Evolutionary conservation across 2,329 filamentous ascomycete species (phyloP), one percentile per base, ranked within the genome.

Genomic region (Dothidotthia symphoricarpi): DNA sequence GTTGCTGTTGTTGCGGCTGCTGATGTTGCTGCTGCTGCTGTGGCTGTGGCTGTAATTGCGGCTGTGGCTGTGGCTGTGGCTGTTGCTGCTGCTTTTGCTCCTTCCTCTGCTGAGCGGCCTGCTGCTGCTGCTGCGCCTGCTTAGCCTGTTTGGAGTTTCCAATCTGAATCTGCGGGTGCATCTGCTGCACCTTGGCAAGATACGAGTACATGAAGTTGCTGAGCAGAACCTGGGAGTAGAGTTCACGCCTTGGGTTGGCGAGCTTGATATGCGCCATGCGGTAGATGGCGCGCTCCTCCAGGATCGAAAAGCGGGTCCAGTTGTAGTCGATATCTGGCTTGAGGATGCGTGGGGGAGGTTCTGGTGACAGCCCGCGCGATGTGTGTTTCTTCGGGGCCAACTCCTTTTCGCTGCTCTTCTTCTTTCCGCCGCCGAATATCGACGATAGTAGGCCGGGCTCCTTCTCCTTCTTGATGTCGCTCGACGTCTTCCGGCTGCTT

Each of bases 131-230:
- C 37, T 81, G 76, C 14, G 45, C 44, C 44, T 82, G 77, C 35
- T 79, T 83, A 55, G 89, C 88, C 24, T 86, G 82, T 12, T 76
- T 73, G 34, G 86, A 90, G 24, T 86, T 80, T n/a, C 88, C 88
- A 28, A 95, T 83, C 57, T 94, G 87, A 70, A 96, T 87, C 61
- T 95, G 88, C 28, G 93, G 93, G 66, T 98, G 93, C 88, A 96
- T 96, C 59, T 94, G 89, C 69, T 98, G 93, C 30, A 98, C 93
- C 67, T 97, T 98, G 46, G 93, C 93, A 49, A 98, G 78, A 66
- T 98, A 98, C 40, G 89, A 93, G 71, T 98, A 98, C 93, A 98
- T 98, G 69, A 98, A 98, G 67, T 98, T 98, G 69, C 90, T 96
- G 52, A 98, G 78, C 42, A 98, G 75, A 15, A 98, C 93, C 67